Evolutionary conservation across 1,139 yeast species (phyloP), one percentile per base, ranked within the genome.

Genomic region (Yamadazyma pseudoaaseri): DNA sequence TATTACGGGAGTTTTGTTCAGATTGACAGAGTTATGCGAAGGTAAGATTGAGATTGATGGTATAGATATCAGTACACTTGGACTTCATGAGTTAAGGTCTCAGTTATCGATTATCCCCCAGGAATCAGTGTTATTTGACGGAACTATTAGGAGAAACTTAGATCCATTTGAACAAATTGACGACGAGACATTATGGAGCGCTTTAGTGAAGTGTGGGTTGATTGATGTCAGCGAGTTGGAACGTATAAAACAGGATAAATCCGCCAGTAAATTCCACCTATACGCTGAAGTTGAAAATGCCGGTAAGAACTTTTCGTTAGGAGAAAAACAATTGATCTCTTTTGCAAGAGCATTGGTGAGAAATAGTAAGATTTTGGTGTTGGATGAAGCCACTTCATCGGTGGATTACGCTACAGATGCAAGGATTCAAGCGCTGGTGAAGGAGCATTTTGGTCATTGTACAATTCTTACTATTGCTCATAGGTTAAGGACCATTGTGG

Each of bases 301-400:
- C 20, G 95, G 95, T 23, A 44, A 70, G 13, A 85, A 85, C 52
- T 82, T 81, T 52, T 82, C 90, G 3, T 65, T 83, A 18, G 95
- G 95, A 30, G 92, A 85, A 55, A 72, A 86, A 34, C 95, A 85
- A 56, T 59, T 85, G 43, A 60, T 85, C 36, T 83, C 92, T 2
- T 70, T 85, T 44, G 86, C 92, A 0, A 71, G 94, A 45, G 90
- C 95, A 0, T 63, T 85, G 42, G 86, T 83, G n/a, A 72, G 86
- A 42, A 70, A 76, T 31, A 67, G 86, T 5, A 76, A 73, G 50
- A 77, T 85, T 37, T 62, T 85, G 44, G 79, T 85, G 40, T 58
- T 85, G 39, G 95, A 85, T 54, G 95, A 85, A 56, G 94, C 95
- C 11, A 85, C 95, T 0, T 83, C 94, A 0, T 78, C 85, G 7